Evolutionary conservation across 1,139 yeast species (phyloP).

Genomic region (Pichia sp.): DNA sequence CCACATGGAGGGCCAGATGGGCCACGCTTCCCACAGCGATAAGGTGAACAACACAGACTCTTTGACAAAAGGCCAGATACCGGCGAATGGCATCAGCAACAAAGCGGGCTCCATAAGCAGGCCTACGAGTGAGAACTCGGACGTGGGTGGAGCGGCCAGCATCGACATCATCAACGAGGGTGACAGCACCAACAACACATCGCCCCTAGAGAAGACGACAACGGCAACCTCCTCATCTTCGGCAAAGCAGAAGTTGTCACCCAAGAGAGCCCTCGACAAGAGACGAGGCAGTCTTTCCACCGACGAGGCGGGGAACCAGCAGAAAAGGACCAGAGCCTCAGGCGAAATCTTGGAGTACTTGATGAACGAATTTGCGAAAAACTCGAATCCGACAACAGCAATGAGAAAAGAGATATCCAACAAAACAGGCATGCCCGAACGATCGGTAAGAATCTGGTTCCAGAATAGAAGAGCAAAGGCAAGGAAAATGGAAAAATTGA

Average conservation of each 20-base stretch:
- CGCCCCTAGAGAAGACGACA: slow-evolving; percentile 1
- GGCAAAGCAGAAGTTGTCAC: slow-evolving; percentile 12
- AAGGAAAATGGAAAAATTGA: slow-evolving; percentile 53
- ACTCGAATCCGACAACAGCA: slow-evolving; percentile 67
- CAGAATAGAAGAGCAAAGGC: slow-evolving; percentile 86
- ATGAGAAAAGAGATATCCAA: slow-evolving; percentile 68
- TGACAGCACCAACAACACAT: neutral
- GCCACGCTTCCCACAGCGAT: neutral
- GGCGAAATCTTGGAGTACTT: slow-evolving; percentile 75
- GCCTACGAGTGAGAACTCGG: neutral
- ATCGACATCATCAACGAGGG: neutral
- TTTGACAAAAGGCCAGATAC: neutral
- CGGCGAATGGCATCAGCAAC: neutral
- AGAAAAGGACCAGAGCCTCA: slow-evolving; percentile 61
- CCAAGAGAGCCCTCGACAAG: slow-evolving; percentile 13
- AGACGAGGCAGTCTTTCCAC: slow-evolving; percentile 11
- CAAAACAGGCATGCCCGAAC: slow-evolving; percentile 80
- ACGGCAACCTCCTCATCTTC: neutral
- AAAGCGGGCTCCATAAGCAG: neutral
- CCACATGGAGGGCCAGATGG: neutral
- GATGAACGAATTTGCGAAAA: slow-evolving; percentile 63
- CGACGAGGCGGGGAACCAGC: slow-evolving; percentile 16
- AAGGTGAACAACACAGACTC: neutral
- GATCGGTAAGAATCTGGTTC: slow-evolving; percentile 93
- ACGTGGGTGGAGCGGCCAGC: slow-evolving; percentile 4